phyloP scores from a whole-genome alignment of 306 rosid genomes.

The Alnus rubra region DNA sequence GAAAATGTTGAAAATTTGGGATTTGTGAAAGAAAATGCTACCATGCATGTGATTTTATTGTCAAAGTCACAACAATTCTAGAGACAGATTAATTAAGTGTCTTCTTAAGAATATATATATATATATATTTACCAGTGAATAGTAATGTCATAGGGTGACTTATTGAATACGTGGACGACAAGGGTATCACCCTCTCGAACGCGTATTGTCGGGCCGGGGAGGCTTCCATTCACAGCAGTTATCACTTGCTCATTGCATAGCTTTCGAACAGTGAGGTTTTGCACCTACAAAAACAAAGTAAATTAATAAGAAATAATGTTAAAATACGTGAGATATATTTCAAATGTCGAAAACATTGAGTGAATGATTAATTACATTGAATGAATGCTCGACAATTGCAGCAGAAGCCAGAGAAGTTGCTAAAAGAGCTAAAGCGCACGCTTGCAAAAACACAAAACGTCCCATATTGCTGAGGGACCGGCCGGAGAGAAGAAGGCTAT shows the following conservation, averaged over 20 bases:
- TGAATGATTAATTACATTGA: conserved; percentile 42
- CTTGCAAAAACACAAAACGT: conserved; percentile 27
- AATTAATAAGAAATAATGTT: neutral
- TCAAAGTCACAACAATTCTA: conserved; percentile 26
- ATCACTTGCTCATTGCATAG: conserved; percentile 45
- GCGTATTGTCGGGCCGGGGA: conserved; percentile 52
- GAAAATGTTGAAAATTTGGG: neutral
- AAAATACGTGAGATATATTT: neutral
- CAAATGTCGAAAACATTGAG: neutral
- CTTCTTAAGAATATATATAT: neutral
- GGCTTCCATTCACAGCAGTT: conserved; percentile 47
- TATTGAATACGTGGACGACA: conserved; percentile 48
- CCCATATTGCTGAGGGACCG: conserved; percentile 22
- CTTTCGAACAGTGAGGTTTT: conserved; percentile 34
- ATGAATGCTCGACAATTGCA: conserved; percentile 47
- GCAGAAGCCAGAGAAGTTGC: conserved; percentile 47
- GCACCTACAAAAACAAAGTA: conserved; percentile 31
- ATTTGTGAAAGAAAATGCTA: neutral
- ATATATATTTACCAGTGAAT: conserved; percentile 52
- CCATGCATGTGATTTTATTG: conserved; percentile 17
- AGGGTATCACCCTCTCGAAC: conserved; percentile 52
- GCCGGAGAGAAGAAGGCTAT: neutral
- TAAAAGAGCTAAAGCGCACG: conserved; percentile 34
- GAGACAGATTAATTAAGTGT: neutral
- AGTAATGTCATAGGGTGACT: conserved; percentile 50